Conservation (phyloP, 148 eudicot genomes). For the Fagopyrum esculentum region DNA sequence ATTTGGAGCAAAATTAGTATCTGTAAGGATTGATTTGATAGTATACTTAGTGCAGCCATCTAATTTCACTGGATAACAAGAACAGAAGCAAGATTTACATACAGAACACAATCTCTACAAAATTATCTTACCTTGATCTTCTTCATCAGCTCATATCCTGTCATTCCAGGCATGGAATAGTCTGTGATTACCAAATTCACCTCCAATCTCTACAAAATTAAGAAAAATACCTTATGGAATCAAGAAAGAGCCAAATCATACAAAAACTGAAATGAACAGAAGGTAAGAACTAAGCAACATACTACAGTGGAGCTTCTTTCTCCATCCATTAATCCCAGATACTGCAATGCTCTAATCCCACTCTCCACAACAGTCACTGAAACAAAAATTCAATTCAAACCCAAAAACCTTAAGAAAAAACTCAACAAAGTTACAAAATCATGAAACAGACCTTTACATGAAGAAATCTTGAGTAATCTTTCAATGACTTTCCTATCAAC, state of each 20-base stretch:
- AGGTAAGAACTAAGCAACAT: constrained; percentile 8
- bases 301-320: constrained; percentile 36
- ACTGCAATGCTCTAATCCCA: constrained; percentile 50
- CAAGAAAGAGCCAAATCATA: constrained; percentile 1
- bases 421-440: background rate
- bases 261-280: background rate
- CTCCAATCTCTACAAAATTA: constrained; percentile 34
- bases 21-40: background rate
- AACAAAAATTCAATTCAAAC: constrained; percentile 12
- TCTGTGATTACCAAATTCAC: constrained; percentile 32
- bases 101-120: background rate
- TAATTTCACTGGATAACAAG: background rate
- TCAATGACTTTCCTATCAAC: constrained; percentile 59
- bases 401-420: constrained; percentile 4
- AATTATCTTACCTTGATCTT: constrained; percentile 44
- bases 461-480: constrained; percentile 42
- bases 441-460: constrained; percentile 38
- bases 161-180: constrained; percentile 63
- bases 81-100: too few species aligned
- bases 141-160: constrained; percentile 40
- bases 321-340: constrained; percentile 47
- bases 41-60: background rate
- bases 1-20: too few species aligned
- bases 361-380: constrained; percentile 59
- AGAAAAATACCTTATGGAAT: background rate